A percentile compares a stretch with the other conserved stretches of the same genome.
These are phyloP conservation scores for Noccaea caerulescens DNA, from an alignment of 345 rosid genomes.

Conservation along the genomic window DNA sequence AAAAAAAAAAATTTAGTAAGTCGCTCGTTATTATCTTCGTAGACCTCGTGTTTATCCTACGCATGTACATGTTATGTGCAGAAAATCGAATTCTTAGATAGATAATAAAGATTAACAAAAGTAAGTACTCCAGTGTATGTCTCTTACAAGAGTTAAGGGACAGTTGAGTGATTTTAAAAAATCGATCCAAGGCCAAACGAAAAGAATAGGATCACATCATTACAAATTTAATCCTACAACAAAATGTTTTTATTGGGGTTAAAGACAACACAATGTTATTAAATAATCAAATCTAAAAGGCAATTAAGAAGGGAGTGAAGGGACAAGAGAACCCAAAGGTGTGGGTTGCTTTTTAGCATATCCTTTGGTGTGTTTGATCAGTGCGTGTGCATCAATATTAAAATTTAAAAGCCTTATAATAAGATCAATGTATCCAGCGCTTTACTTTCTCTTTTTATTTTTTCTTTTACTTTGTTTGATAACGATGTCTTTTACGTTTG, in stretches of 20 bases:
- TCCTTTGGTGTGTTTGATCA: slow-evolving; percentile 33
- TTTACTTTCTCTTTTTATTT: neutral
- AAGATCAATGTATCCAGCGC: slow-evolving; percentile 27
- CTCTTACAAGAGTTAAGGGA: slow-evolving; percentile 50
- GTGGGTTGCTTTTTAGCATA: slow-evolving; percentile 28
- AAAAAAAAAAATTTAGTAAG: slow-evolving; percentile 4
- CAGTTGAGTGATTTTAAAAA: slow-evolving; percentile 36
- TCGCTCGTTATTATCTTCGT: neutral
- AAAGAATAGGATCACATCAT: slow-evolving; percentile 5
- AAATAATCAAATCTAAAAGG: slow-evolving; percentile 28
- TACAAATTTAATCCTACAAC: slow-evolving; percentile 16
- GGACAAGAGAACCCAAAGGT: slow-evolving; percentile 43
- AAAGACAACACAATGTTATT: slow-evolving; percentile 10
- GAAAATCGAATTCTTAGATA: slow-evolving; percentile 38
- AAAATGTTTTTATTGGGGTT: neutral
- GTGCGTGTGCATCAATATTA: slow-evolving; percentile 39
- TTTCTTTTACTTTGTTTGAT: slow-evolving; percentile 2
- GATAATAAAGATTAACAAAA: slow-evolving; percentile 14
- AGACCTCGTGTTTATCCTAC: slow-evolving; percentile 4
- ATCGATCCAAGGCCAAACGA: slow-evolving; percentile 18
- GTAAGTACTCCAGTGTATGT: slow-evolving; percentile 36
- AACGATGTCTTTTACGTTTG: neutral
- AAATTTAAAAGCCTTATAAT: slow-evolving; percentile 33
- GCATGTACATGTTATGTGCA: slow-evolving; percentile 16
- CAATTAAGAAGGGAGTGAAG: slow-evolving; percentile 13